Base-by-base conservation (phyloP, 108 stramenopile species). In the Cyclotella baltica region DNA sequence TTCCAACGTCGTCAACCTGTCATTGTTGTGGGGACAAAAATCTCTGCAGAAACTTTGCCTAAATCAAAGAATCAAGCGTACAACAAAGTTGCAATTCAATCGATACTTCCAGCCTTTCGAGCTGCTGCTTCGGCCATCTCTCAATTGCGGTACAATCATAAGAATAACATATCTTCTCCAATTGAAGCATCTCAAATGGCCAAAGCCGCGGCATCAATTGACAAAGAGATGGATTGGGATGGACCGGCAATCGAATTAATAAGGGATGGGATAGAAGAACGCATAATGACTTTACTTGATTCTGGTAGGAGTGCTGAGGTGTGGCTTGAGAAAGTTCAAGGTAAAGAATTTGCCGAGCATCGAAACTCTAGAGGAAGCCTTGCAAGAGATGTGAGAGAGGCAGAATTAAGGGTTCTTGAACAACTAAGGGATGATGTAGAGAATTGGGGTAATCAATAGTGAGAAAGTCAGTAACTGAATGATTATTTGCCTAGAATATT, bases 61-160 rank as follows among this genome's bases (percentile, higher is more conserved):
- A n/a, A n/a, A n/a, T n/a, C n/a, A n/a, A n/a, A 43, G 1, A 72
- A 73, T 62, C 38, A 55, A 15, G 27, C 37, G n/a, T 55, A 76
- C 51, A 75, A 83, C 36, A 27, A 37, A 9, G 27, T 72, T 57
- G 76, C 76, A 1, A 65, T 83, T 23, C 30, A 77, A 25, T 52
- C 43, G 0, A 36, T 74, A 19, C 58, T 83, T 0, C 83, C 83
- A 23, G 72, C 83, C 13, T 83, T 77, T 52, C 71, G 76, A 51
- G 83, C 83, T 69, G 83, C 83, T 19, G 83, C 83, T 16, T 73
- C 72, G 38, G 83, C 83, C 13, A 71, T 83, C 19, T 61, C 56
- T 37, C 83, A 83, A 57, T 48, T 83, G 35, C 67, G 67, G 13
- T 23, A 55, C 15, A 77, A 83, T 33, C 56, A 77, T 23, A 37